phyloP scores from a whole-genome alignment of 1,284 basidiomycete genomes.

The Acaromyces ingoldii region DNA sequence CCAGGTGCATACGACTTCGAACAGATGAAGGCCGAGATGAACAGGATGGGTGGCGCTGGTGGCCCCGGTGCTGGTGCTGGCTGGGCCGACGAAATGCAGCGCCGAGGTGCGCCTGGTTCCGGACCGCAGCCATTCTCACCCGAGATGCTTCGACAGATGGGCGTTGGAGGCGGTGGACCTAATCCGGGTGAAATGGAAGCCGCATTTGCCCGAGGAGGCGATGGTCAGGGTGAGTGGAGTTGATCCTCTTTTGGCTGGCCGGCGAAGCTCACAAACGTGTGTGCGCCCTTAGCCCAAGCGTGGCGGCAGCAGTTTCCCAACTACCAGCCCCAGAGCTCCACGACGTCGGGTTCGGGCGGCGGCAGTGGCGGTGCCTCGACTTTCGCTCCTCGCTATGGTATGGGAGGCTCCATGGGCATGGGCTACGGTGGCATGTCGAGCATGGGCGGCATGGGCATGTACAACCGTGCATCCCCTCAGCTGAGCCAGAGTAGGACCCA shows the following conservation, averaged over 20 bases:
- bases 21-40: constrained; percentile 27
- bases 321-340: constrained; percentile 4
- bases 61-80: constrained; percentile 9
- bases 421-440: constrained; percentile 8
- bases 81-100: constrained; percentile 43
- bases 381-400: neutral
- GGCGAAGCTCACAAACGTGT: neutral
- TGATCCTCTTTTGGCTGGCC: neutral
- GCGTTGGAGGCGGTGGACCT: constrained; percentile 6
- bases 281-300: constrained; percentile 12
- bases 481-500: constrained; percentile 6
- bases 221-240: neutral
- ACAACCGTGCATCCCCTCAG: constrained; percentile 21
- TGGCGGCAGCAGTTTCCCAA: constrained; percentile 34
- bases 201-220: constrained; percentile 21
- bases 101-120: constrained; percentile 2
- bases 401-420: too few relatives aligned
- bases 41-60: constrained; percentile 33
- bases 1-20: constrained; percentile 31
- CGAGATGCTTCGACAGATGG: constrained; percentile 7
- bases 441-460: constrained; percentile 18
- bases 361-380: neutral
- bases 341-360: neutral
- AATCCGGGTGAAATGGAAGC: constrained; percentile 27
- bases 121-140: constrained; percentile 9